Base-by-base conservation (phyloP, 129 eudicot species). In the Heracleum sosnowskyi region DNA sequence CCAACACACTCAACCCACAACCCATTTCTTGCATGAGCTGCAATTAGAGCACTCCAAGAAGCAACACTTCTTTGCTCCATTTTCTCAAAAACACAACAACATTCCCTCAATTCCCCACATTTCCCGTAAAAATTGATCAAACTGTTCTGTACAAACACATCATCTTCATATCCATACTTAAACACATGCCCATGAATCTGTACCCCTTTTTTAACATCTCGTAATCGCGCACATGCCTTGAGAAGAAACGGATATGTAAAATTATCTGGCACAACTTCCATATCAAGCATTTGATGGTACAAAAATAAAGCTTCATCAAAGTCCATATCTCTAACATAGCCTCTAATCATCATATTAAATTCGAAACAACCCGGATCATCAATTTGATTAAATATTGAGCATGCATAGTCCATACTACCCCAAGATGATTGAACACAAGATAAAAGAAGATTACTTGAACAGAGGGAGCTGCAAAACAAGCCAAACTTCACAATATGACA, bases 341-440 rank as follows among this genome's bases (percentile, higher is more conserved):
- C 91, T 78, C 85, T 87, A 1, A 79, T 90, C 85, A 95, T 86
- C 31, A 91, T 78, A 75, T 91, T 95, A 83, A 84, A 90, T 31
- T 88, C 88, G 71, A 87, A 95, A 12, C 88, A 84, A 76, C 85
- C 81, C 24, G 97, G 96, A 79, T 81, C 74, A 66, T 88, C 92
- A 28, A 90, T 84, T 79, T 88, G 86, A 8, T 57, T 11, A 78
- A 95, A 92, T 37, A 95, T 84, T 28, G 89, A 94, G 79, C 86
- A 78, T 33, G 97, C 97, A 41, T 94, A 94, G 64, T 88, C 96
- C 94, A 95, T 91, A 85, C 92, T 88, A 62, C 97, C 91, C 92
- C 93, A 91, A 20, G 79, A 75, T 20, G 97, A 88, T 17, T 89
- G 79, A 51, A 89, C 97, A 86, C 96, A 88, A 71, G 90, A 85